Evolutionary conservation across 805 yeast genomes (phyloP), one percentile per base, ranked within the genome.

Genomic region (Yarrowia keelungensis): DNA sequence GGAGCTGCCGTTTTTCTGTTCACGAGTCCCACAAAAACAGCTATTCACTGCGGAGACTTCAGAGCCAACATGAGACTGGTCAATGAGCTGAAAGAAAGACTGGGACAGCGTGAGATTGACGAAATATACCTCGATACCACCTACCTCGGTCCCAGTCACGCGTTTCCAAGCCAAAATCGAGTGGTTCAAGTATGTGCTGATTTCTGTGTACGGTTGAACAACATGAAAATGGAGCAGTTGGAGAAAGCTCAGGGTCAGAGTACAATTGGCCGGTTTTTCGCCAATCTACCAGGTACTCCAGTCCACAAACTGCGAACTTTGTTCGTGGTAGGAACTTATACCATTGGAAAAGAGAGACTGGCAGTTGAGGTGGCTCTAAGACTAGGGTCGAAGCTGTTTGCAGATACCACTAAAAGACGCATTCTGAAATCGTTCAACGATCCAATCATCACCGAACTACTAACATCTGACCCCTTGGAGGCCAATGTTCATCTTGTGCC

Each of bases 21-120:
- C 73, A 89, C 88, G 73, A 79, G 79, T 67, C 51, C 58, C 11
- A 65, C 68, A n/a, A 75, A 77, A 16, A 78, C 78, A 50, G 81
- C 83, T 4, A 78, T 95, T 41, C 99, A 95, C 76, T 92, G 98
- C 66, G 99, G 99, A 2, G 99, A 95, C 78, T 95, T 94, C 74
- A 80, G 99, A 69, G 92, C 92, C 11, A 84, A 84, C 71, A 77
- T 78, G 43, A 73, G 74, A 4, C 87, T 90, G 77, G 76, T 89
- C 15, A 70, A 73, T 3, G 81, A 84, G 22, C 69, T 81, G 77
- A 36, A 71, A 70, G 67, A 74, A 78, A 56, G 59, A 49, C 53
- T 74, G 47, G 71, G 56, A 65, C 70, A 68, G 16, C 73, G 73
- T 8, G 75, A 70, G 9, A 78, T 91, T 35, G 87, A 91, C 73